Evolutionary conservation across 1,139 yeast genomes (phyloP), one percentile per base, ranked within the genome.

Genomic region (Debaryomycetaceae sp.): DNA sequence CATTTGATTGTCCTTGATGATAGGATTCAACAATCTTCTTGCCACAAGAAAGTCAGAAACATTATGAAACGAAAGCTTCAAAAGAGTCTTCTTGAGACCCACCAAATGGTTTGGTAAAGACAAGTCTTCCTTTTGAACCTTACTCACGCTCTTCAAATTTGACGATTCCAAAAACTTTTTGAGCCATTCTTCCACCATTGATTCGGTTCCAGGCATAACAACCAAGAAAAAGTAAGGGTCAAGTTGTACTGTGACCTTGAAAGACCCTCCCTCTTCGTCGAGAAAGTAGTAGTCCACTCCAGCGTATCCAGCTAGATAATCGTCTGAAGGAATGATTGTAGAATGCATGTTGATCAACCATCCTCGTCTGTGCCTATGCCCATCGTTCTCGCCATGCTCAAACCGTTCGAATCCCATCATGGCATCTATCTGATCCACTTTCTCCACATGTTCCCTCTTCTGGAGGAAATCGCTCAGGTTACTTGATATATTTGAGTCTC

Each of bases 201-300:
- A 71, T 48, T 87, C 96, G 39, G 72, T 73, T 0, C 81, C 84
- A 3, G 78, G 77, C 28, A 77, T 68, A 46, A 89, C 80, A 6
- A 81, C 74, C n/a, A 94, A 65, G 41, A 84, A 78, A 56, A 94
- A 87, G 59, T 94, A 94, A 0, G 99, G 98, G 55, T 88, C 92
- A 57, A 78, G 87, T 45, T 78, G 83, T 15, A 87, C 63, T 0
- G 96, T 85, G 3, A 91, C 83, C 58, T 91, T 92, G 69, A 94
- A 94, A 30, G 87, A 81, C 3, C 98, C 98, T 34, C 99, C 99
- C 63, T 91, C 97, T 54, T 88, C 96, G 58, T 92, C 98, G n/a
- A 94, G 65, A 51, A 94, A 94, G 59, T 94, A 94, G 61, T 86
- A 89, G 55, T 92, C 98, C 4, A 92, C 97, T 4, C 92, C 98